Conservation (phyloP, 2,329 filamentous ascomycete genomes). For the Rhynchosporium graminicola region DNA sequence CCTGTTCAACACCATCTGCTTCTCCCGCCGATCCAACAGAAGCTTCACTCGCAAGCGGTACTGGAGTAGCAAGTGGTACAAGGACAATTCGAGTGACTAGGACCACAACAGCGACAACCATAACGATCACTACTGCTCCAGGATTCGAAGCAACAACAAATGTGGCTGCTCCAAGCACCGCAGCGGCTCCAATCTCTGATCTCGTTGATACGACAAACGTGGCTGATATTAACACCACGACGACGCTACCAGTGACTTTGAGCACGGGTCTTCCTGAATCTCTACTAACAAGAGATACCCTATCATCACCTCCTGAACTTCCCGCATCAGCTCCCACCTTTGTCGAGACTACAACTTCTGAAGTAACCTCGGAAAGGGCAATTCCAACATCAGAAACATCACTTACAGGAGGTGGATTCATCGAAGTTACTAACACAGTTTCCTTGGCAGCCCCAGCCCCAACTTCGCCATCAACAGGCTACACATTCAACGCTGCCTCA, state of each 20-base stretch:
- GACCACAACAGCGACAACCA: slow-evolving; percentile 9
- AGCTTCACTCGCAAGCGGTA: neutral
- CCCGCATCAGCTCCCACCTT: neutral
- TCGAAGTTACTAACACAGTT: neutral
- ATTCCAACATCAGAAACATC: neutral
- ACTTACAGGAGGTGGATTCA: slow-evolving; percentile 9
- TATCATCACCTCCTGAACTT: neutral
- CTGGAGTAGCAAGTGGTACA: neutral
- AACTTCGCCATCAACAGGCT: slow-evolving; percentile 15
- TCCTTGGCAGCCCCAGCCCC: neutral
- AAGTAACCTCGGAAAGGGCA: neutral
- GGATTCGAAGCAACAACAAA: neutral
- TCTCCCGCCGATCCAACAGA: neutral
- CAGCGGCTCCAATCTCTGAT: slow-evolving; percentile 9
- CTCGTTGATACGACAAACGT: slow-evolving; percentile 1
- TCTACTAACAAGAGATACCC: neutral
- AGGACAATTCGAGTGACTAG: slow-evolving; percentile 3
- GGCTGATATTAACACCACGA: slow-evolving; percentile 24
- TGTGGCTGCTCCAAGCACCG: slow-evolving; percentile 25
- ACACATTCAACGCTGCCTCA: slow-evolving; percentile 36
- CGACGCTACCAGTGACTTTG: neutral
- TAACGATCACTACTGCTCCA: neutral
- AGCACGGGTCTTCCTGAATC: neutral
- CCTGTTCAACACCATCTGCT: neutral
- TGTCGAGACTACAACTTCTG: too few relatives aligned